Conservation (phyloP, 139 green algal species). For the Protoeuglena noctilucae region DNA sequence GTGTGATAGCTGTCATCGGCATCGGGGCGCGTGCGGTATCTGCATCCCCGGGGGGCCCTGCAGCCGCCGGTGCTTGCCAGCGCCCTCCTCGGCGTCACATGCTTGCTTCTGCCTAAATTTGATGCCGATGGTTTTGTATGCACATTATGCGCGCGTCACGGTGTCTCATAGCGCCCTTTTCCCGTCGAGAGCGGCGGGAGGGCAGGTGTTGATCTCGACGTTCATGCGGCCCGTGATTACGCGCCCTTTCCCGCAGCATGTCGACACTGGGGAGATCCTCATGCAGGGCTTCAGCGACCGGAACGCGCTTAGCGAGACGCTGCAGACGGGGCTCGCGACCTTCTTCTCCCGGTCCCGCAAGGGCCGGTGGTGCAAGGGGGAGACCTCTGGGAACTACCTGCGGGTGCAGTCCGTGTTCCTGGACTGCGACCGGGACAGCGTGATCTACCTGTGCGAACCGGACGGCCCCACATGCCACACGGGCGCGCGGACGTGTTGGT, state of each 20-base stretch:
- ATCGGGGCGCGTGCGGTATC: too few relatives aligned
- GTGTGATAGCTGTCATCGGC: background rate
- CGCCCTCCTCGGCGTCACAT: too few relatives aligned
- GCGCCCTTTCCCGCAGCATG: conserved; percentile 44
- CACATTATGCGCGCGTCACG: background rate
- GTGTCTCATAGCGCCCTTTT: too few relatives aligned
- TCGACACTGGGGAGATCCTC: conserved; percentile 85
- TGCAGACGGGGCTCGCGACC: conserved; percentile 78
- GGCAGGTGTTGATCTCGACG: too few relatives aligned
- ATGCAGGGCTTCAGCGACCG: conserved; percentile 94
- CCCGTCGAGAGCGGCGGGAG: too few relatives aligned
- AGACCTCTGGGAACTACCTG: conserved; percentile 83
- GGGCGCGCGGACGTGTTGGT: conserved; percentile 84
- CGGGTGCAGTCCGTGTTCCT: conserved; percentile 32
- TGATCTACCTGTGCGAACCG: conserved; percentile 81
- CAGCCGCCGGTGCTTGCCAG: too few relatives aligned
- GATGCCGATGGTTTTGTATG: too few relatives aligned
- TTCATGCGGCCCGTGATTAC: background rate
- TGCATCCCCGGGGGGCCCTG: too few relatives aligned
- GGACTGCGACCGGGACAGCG: conserved; percentile 87
- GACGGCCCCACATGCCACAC: conserved; percentile 83
- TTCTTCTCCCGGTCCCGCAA: conserved; percentile 85
- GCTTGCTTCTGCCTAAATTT: too few relatives aligned
- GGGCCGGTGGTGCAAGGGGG: conserved; percentile 92
- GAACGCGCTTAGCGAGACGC: conserved; percentile 61